phyloP scores from a whole-genome alignment of 2,329 filamentous ascomycete species.

The Pseudocercospora pini-densiflorae region DNA sequence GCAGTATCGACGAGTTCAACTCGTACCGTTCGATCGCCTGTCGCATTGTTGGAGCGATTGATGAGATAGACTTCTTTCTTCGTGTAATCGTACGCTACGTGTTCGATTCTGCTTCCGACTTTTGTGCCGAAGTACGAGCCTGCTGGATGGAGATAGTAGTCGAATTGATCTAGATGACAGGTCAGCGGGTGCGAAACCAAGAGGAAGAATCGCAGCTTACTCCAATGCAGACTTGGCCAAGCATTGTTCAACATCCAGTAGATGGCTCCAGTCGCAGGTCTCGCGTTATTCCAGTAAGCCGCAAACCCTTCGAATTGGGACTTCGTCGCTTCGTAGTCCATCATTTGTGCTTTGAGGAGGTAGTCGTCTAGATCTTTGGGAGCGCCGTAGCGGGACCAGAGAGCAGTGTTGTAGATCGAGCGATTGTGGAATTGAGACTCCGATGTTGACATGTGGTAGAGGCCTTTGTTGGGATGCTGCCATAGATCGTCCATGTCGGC shows the following conservation, averaged over 20 bases:
- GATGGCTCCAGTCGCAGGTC: slow-evolving; percentile 15
- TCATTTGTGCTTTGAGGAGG: slow-evolving; percentile 22
- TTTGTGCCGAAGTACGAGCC: slow-evolving; percentile 21
- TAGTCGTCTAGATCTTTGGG: slow-evolving; percentile 14
- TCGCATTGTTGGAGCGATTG: slow-evolving; percentile 5
- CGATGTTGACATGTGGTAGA: slow-evolving; percentile 17
- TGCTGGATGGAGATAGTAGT: slow-evolving; percentile 20
- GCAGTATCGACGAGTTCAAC: slow-evolving; percentile 5
- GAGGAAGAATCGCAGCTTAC: not conserved
- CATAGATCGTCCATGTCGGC: slow-evolving; percentile 16
- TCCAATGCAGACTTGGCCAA: slow-evolving; percentile 21
- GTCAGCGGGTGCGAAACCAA: not conserved
- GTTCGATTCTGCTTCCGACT: slow-evolving; percentile 15
- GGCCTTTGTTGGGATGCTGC: slow-evolving; percentile 13
- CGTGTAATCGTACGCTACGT: slow-evolving; percentile 16
- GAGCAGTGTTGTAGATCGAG: slow-evolving; percentile 14
- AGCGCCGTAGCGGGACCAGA: slow-evolving; percentile 15
- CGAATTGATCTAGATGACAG: slow-evolving; percentile 12
- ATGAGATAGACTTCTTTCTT: slow-evolving; percentile 11
- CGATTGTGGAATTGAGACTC: slow-evolving; percentile 17
- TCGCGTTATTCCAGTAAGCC: slow-evolving; percentile 16
- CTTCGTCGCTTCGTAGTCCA: slow-evolving; percentile 19
- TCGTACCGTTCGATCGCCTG: slow-evolving; percentile 8
- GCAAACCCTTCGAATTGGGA: slow-evolving; percentile 17
- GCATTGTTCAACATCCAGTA: slow-evolving; percentile 25